phyloP scores from a whole-genome alignment of 495 filamentous ascomycete species.

The Arthonia radiata region DNA sequence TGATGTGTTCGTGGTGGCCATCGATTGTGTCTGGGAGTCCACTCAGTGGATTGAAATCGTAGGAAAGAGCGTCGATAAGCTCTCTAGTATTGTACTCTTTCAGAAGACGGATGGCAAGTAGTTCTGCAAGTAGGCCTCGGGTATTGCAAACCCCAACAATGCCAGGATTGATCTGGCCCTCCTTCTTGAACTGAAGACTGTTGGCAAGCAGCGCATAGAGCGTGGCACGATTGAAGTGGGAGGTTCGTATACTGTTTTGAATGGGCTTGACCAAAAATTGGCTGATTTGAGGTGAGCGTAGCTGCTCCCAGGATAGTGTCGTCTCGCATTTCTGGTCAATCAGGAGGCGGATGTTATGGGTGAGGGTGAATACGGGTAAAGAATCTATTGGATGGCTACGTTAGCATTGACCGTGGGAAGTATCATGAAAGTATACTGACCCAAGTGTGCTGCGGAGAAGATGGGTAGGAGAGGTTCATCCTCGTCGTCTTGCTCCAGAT shows the following conservation, averaged over 20 bases:
- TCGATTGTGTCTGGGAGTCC: no score
- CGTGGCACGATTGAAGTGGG: conserved; percentile 64
- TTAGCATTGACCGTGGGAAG: conserved; percentile 5
- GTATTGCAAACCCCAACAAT: conserved; percentile 63
- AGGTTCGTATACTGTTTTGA: conserved; percentile 53
- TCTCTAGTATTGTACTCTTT: conserved; percentile 74
- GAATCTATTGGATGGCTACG: conserved; percentile 25
- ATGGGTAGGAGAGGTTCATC: conserved; percentile 47
- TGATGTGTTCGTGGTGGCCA: conserved; percentile 18
- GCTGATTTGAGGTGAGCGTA: conserved; percentile 80
- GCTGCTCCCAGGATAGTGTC: conserved; percentile 81
- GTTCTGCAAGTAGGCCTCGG: conserved; percentile 63
- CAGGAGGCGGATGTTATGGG: conserved; percentile 63
- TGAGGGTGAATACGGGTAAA: conserved; percentile 72
- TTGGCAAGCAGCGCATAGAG: conserved; percentile 82
- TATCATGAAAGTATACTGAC: conserved; percentile 17
- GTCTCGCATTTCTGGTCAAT: conserved; percentile 70
- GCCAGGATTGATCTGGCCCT: conserved; percentile 52
- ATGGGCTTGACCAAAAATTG: conserved; percentile 86
- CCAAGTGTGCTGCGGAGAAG: conserved; percentile 59
- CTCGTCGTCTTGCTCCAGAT: conserved; percentile 16
- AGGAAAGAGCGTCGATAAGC: conserved; percentile 73
- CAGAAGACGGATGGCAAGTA: conserved; percentile 73
- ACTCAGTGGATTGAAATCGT: conserved; percentile 83
- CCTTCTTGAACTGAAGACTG: conserved; percentile 76